A percentile compares a stretch with the other conserved stretches of the same genome.
Evolutionary conservation across 495 filamentous ascomycete genomes (phyloP).

Genomic region (Hypoxylon intermedium): DNA sequence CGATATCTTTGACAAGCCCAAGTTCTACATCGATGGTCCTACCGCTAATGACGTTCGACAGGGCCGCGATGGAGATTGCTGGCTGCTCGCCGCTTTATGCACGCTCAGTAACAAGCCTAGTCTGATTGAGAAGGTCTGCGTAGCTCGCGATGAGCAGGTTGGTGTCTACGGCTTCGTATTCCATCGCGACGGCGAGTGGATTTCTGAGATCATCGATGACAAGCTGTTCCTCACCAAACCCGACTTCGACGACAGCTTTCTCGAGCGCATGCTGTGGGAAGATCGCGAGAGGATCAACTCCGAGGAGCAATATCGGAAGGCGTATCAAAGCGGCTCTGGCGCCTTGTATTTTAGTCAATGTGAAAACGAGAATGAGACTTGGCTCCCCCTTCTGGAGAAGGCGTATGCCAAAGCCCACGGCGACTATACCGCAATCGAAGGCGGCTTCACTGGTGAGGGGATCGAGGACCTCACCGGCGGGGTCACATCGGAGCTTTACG

Average conservation of each 20-base stretch:
- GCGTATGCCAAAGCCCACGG: conserved; percentile 96
- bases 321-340: conserved; percentile 74
- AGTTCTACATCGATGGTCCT: conserved; percentile 84
- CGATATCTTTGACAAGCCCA: conserved; percentile 87
- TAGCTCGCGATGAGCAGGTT: conserved; percentile 77
- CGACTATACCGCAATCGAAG: conserved; percentile 82
- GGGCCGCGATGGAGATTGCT: conserved; percentile 85
- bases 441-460: conserved; percentile 85
- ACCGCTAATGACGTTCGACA: conserved; percentile 84
- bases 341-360: conserved; percentile 90
- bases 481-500: conserved; percentile 80
- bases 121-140: conserved; percentile 82
- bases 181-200: conserved; percentile 91
- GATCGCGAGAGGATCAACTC: conserved; percentile 72
- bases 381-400: conserved; percentile 93
- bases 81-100: conserved; percentile 86
- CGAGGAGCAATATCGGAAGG: conserved; percentile 78
- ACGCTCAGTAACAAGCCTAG: conserved; percentile 82
- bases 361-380: conserved; percentile 86
- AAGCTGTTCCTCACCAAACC: conserved; percentile 79
- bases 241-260: conserved; percentile 77
- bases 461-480: conserved; percentile 94
- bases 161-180: conserved; percentile 97
- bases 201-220: conserved; percentile 84
- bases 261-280: conserved; percentile 74